A percentile compares a stretch with the other conserved stretches of the same genome.
These are phyloP conservation scores for Cocos nucifera DNA, from an alignment of 176 grass and related monocot species.

Conservation along the genomic window DNA sequence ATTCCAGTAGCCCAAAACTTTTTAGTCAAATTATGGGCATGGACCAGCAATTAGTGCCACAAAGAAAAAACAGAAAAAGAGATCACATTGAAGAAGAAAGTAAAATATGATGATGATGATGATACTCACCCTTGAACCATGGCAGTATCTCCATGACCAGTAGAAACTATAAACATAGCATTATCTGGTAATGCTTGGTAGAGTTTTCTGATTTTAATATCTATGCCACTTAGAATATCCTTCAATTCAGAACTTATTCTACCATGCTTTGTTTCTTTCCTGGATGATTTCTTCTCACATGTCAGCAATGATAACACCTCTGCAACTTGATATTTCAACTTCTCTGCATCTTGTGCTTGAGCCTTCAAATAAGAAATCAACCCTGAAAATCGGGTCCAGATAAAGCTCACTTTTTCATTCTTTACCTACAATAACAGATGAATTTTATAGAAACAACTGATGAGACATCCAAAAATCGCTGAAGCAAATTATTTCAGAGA, in stretches of 20 bases:
- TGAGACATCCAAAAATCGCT: background rate
- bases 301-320: constrained; percentile 74
- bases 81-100: too few relatives aligned
- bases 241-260: constrained; percentile 55
- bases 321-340: constrained; percentile 52
- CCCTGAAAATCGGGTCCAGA: constrained; percentile 82
- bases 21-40: too few relatives aligned
- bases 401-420: constrained; percentile 66
- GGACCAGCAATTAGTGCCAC: too few relatives aligned
- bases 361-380: constrained; percentile 51
- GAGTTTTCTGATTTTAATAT: constrained; percentile 56
- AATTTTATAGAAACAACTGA: constrained; percentile 4
- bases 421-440: constrained; percentile 48
- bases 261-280: constrained; percentile 35
- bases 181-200: constrained; percentile 52
- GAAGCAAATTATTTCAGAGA: constrained; percentile 4
- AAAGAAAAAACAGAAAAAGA: too few relatives aligned
- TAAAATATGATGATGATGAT: too few relatives aligned
- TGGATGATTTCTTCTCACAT: constrained; percentile 50
- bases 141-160: constrained; percentile 85
- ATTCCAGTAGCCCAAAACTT: too few relatives aligned
- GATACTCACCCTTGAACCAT: constrained; percentile 71
- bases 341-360: constrained; percentile 49
- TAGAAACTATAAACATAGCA: constrained; percentile 73
- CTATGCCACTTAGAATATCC: constrained; percentile 49